Conservation (phyloP, 192 early-diverging fungal species). For the Coemansia sp. region DNA sequence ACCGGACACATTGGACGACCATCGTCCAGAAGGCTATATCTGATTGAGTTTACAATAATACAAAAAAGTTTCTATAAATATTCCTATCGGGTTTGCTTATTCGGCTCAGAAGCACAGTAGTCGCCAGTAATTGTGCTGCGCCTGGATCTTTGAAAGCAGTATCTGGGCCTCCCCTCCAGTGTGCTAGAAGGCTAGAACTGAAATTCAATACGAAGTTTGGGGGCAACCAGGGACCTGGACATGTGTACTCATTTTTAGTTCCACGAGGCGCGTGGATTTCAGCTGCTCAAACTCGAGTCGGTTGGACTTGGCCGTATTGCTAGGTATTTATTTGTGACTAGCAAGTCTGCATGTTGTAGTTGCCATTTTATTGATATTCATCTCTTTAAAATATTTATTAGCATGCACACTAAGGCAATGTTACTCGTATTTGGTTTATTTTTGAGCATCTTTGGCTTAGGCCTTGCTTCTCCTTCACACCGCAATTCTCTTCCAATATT, state of each 20-base stretch:
- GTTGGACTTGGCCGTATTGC: background rate
- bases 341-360: background rate
- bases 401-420: background rate
- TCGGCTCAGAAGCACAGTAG: conserved; percentile 4
- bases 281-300: background rate
- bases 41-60: background rate
- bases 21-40: conserved; percentile 30
- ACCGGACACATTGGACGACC: conserved; percentile 55
- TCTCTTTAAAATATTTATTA: conserved; percentile 47
- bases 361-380: background rate
- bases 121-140: conserved; percentile 4
- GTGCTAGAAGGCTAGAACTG: background rate
- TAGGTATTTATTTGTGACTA: background rate
- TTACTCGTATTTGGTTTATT: background rate
- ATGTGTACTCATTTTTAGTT: background rate
- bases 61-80: background rate
- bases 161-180: background rate
- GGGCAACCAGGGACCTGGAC: background rate
- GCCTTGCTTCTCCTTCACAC: background rate
- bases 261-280: background rate
- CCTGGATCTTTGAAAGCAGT: conserved; percentile 2
- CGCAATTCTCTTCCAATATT: background rate
- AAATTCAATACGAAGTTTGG: background rate
- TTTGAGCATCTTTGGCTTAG: background rate
- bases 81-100: background rate